Percentiles rank a stretch among this genome's conserved stretches.
These are phyloP conservation scores for Suillus bovinus DNA, from an alignment of 768 basidiomycete genomes.

Conservation along the genomic window DNA sequence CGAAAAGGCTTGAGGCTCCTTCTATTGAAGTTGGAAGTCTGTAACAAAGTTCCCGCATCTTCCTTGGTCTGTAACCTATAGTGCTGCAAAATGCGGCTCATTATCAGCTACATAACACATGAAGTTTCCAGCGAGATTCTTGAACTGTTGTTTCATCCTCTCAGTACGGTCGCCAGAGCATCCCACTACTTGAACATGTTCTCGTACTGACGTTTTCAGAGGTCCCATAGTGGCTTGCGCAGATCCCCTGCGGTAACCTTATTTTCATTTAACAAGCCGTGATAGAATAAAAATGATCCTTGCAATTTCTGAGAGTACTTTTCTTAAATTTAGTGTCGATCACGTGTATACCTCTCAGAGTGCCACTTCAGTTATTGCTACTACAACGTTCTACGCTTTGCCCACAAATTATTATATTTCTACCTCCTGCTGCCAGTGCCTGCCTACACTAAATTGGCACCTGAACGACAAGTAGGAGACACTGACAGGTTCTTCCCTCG, in stretches of 20 bases:
- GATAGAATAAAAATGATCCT: neutral
- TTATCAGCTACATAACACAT: conserved; percentile 11
- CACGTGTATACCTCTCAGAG: neutral
- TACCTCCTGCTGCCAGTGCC: neutral
- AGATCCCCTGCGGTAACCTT: neutral
- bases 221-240: no score
- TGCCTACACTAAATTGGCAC: neutral
- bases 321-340: neutral
- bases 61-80: conserved; percentile 38
- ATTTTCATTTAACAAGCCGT: neutral
- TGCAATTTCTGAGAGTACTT: neutral
- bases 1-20: no score
- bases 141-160: conserved; percentile 76
- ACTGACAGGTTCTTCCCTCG: neutral
- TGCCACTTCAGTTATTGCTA: neutral
- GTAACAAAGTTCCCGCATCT: conserved; percentile 34
- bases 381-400: neutral
- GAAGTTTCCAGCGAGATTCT: conserved; percentile 55
- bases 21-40: no score
- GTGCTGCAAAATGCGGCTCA: conserved; percentile 36
- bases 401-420: conserved; percentile 4
- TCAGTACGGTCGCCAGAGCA: conserved; percentile 86
- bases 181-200: conserved; percentile 80
- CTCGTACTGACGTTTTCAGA: conserved; percentile 56
- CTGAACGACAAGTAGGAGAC: conserved; percentile 11